Evolutionary conservation across 129 eudicot species (phyloP), one percentile per base, ranked within the genome.

Genomic region (Tanacetum coccineum): DNA sequence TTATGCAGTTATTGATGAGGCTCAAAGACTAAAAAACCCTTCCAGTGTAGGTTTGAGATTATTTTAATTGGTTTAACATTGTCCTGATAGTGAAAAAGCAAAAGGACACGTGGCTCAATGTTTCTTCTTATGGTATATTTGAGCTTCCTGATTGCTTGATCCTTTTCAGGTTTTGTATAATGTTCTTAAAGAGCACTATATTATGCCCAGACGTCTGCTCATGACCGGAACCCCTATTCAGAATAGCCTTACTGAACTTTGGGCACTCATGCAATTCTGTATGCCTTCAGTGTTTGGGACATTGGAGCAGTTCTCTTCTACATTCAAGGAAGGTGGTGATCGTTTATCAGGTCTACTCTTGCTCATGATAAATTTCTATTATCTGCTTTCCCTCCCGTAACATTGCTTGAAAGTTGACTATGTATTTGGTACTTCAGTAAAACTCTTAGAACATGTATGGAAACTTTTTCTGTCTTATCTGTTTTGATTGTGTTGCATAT

Each of bases 141-240:
- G 19, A 52, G 62, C 47, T 79, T 69, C 19, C 28, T 47, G 70
- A 68, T 68, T 51, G 14, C 17, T 52, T 60, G 76, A 64, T 48
- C 4, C 54, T 68, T 78, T 62, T 57, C 83, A 93, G 98, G 96
- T 93, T 56, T 72, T 93, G 74, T 93, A 88, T 79, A 81, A 70
- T 71, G 87, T 86, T 21, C 96, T 88, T 59, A 81, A 76, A 76
- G 96, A 88, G 66, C 83, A 78, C n/a, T 93, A 80, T 76, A 78
- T 88, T 59, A 89, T 93, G 78, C 98, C 98, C 14, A 80, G 96
- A 58, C 77, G 89, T 58, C 81, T 93, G 80, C 83, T 93, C 71
- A 80, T 93, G 92, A 93, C 98, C 10, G 96, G 98, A 63, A 93
- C 98, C 48, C 98, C 98, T 55, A 84, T 93, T 77, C 98, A 93